Evolutionary conservation across 1,139 yeast species (phyloP).

Genomic region (Sugiyamaella sp.): DNA sequence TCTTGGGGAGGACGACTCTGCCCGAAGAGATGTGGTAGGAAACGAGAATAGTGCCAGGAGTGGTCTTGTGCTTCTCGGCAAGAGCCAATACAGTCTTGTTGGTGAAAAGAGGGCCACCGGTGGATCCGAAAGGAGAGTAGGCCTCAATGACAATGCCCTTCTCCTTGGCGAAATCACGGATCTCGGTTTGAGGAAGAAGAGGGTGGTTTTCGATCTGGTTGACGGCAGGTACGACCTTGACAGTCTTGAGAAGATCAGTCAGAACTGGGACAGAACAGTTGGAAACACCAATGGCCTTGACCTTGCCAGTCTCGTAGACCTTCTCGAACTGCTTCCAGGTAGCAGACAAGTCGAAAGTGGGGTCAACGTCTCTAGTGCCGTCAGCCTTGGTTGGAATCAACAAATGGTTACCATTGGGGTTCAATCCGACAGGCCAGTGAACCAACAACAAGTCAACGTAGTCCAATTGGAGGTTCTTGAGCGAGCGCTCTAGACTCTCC

Average conservation of each 20-base stretch:
- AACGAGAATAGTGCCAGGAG: conserved; percentile 64
- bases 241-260: conserved; percentile 54
- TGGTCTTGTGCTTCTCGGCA: conserved; percentile 58
- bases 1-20: conserved; percentile 72
- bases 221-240: conserved; percentile 63
- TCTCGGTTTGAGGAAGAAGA: conserved; percentile 67
- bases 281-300: conserved; percentile 77
- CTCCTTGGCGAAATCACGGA: conserved; percentile 55
- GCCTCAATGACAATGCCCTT: conserved; percentile 68
- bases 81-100: conserved; percentile 53
- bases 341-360: conserved; percentile 60
- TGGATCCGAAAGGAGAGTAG: conserved; percentile 78
- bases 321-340: conserved; percentile 74
- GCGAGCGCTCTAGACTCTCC: conserved; percentile 61
- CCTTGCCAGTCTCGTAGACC: conserved; percentile 58
- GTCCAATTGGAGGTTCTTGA: conserved; percentile 69
- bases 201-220: conserved; percentile 82
- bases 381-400: conserved; percentile 48
- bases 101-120: conserved; percentile 63
- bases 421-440: conserved; percentile 81
- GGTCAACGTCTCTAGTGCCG: conserved; percentile 51
- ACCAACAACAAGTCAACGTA: conserved; percentile 82
- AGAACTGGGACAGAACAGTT: conserved; percentile 64
- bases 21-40: conserved; percentile 77
- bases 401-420: conserved; percentile 47